Evolutionary conservation across 2,329 filamentous ascomycete species (phyloP).

Genomic region (Didymella pinodella): DNA sequence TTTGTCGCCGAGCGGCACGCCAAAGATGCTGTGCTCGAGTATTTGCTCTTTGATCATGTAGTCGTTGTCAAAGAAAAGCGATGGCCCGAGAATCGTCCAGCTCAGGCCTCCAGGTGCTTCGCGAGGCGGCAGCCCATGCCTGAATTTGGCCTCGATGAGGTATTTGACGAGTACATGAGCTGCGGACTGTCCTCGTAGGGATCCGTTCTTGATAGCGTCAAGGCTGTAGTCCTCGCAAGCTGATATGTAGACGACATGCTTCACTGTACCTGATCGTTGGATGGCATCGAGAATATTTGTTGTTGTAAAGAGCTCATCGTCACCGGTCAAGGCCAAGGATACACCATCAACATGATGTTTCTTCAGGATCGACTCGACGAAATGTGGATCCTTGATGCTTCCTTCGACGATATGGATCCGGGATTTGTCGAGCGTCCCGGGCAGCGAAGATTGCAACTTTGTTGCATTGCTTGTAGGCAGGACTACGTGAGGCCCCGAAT

Average conservation of each 20-base stretch:
- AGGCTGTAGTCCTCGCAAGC: slow-evolving; percentile 1
- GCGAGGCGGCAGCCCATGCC: background rate
- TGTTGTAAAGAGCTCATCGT: background rate
- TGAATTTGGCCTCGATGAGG: background rate
- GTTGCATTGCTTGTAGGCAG: background rate
- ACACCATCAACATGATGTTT: background rate
- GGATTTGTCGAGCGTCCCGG: background rate
- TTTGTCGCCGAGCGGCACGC: background rate
- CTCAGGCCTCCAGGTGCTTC: background rate
- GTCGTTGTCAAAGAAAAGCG: background rate
- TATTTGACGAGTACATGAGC: background rate
- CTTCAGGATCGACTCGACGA: background rate
- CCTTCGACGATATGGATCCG: background rate
- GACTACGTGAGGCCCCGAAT: background rate
- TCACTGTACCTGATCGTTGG: background rate
- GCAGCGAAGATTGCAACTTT: background rate
- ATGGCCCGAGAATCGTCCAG: background rate
- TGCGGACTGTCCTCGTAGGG: background rate
- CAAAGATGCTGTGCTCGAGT: background rate
- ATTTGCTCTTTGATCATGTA: background rate
- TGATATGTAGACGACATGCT: background rate
- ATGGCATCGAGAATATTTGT: background rate
- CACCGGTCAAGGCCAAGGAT: background rate
- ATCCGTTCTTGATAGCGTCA: background rate
- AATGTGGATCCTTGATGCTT: background rate